Conservation (phyloP, 345 rosid species). For the Gossypium anomalum region DNA sequence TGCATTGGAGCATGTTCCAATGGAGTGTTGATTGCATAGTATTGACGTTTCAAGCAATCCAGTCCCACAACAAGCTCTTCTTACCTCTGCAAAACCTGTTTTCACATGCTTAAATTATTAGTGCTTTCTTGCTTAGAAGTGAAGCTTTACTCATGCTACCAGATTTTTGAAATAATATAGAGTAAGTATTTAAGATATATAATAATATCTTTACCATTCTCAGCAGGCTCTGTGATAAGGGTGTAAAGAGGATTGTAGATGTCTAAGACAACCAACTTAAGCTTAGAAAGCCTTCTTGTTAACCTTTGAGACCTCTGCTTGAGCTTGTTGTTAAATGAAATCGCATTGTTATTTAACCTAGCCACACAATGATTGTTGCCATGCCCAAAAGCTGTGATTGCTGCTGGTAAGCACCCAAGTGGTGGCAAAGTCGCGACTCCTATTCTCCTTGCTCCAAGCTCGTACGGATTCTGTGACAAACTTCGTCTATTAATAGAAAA, state of each 20-base stretch:
- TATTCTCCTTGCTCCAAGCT: conserved; percentile 75
- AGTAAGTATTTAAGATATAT: no score
- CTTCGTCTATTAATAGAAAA: no score
- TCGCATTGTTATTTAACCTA: conserved; percentile 48
- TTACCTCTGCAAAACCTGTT: conserved; percentile 75
- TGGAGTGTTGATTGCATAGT: no score
- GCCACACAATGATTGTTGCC: conserved; percentile 62
- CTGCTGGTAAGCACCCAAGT: conserved; percentile 79
- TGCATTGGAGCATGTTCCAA: no score
- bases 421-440: conserved; percentile 88
- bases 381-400: conserved; percentile 57
- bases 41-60: conserved; percentile 30
- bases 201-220: conserved; percentile 37
- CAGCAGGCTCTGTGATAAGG: conserved; percentile 63
- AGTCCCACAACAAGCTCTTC: conserved; percentile 88
- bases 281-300: conserved; percentile 44
- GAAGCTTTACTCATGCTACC: no score
- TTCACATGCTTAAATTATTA: not conserved
- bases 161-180: no score
- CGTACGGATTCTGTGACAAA: conserved; percentile 45
- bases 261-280: conserved; percentile 64
- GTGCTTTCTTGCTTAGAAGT: no score
- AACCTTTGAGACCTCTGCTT: conserved; percentile 52
- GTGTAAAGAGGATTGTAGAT: conserved; percentile 70
- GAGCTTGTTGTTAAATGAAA: conserved; percentile 69